Conservation (phyloP, 1,284 basidiomycete genomes). For the Trichosporon coremiiforme region DNA sequence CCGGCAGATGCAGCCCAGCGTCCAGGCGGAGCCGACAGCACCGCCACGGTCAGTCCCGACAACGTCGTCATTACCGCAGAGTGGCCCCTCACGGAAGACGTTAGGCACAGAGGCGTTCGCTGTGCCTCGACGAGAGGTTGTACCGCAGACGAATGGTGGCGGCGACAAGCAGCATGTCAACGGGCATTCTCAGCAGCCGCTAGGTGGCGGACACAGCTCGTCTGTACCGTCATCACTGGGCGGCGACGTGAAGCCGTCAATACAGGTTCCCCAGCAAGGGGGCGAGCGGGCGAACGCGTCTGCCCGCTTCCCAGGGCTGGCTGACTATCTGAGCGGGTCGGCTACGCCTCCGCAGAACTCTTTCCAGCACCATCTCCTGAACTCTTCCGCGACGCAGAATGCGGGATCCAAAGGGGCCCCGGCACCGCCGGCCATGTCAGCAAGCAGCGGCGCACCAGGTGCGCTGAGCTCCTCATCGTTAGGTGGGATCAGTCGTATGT, state of each 20-base stretch:
- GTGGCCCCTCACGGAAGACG: constrained; percentile 1
- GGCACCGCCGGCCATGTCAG: constrained; percentile 17
- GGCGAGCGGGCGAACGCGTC: constrained; percentile 21
- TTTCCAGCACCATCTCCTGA: constrained; percentile 30
- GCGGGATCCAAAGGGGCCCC: constrained; percentile 11
- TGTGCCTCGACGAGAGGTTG: constrained; percentile 15
- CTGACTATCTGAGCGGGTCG: constrained; percentile 39
- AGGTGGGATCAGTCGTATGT: constrained; percentile 5
- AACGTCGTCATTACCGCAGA: not conserved
- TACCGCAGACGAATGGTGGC: constrained; percentile 18
- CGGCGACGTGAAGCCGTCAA: constrained; percentile 12
- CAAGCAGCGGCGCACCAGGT: constrained; percentile 4
- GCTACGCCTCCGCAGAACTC: constrained; percentile 29
- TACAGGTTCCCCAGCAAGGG: not conserved
- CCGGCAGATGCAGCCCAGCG: constrained; percentile 12
- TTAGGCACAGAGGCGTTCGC: constrained; percentile 17
- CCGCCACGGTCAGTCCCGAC: not conserved
- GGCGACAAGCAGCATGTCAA: constrained; percentile 25
- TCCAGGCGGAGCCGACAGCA: constrained; percentile 13
- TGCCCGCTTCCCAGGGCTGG: constrained; percentile 37
- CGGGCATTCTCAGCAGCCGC: constrained; percentile 20
- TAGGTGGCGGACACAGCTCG: not conserved
- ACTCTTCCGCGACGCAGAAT: not conserved
- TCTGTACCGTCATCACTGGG: not conserved
- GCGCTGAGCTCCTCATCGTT: constrained; percentile 3